Percentiles rank a stretch among this genome's conserved stretches.
Conservation (phyloP, 2,329 filamentous ascomycete species). For the Nemania sp. region DNA sequence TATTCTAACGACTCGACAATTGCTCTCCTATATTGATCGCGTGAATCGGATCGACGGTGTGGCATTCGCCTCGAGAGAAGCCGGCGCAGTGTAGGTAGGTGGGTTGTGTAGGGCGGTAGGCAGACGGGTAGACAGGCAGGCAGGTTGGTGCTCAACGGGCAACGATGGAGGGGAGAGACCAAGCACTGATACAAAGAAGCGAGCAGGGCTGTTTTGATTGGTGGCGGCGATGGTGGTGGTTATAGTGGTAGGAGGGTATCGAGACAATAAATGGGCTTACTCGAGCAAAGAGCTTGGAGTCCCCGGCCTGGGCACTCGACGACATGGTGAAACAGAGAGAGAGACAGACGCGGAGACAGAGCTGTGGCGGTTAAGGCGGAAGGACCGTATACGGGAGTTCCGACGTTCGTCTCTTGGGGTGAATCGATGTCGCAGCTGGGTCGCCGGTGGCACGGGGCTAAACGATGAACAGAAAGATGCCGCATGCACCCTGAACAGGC, state of each 20-base stretch:
- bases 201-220: background rate
- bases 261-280: constrained; percentile 58
- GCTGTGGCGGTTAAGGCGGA: constrained; percentile 9
- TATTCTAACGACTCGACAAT: constrained; percentile 5
- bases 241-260: background rate
- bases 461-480: constrained; percentile 21
- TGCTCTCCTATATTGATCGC: constrained; percentile 5
- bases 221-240: background rate
- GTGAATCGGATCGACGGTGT: background rate
- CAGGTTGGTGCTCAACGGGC: background rate
- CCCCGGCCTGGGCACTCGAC: constrained; percentile 70
- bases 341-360: background rate
- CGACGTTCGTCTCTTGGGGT: constrained; percentile 25
- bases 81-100: background rate
- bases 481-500: constrained; percentile 28
- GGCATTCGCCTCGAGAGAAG: background rate
- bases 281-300: constrained; percentile 99
- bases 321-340: constrained; percentile 53
- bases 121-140: background rate
- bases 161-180: constrained; percentile 5
- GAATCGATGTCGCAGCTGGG: constrained; percentile 28
- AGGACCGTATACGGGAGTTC: constrained; percentile 29
- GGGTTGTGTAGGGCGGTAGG: background rate
- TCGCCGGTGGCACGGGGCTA: constrained; percentile 17
- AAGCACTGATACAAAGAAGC: constrained; percentile 11